These are phyloP conservation scores for Podila verticillata DNA, from an alignment of 192 early-diverging fungal genomes.

Conservation along the genomic window DNA sequence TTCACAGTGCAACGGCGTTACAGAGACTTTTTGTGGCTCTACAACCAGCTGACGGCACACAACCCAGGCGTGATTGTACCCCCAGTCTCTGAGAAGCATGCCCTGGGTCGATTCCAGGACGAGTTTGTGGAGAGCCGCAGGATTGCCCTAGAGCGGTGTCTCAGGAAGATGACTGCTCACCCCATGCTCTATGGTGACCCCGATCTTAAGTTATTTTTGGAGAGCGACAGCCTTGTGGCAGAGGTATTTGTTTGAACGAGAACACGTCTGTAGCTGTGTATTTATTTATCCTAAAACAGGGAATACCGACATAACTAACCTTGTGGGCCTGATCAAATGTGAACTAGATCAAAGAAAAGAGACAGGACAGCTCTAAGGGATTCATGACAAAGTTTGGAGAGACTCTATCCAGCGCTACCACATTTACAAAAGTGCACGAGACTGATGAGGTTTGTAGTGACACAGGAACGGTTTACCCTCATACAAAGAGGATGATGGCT, in stretches of 20 bases:
- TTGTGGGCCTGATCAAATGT: neutral
- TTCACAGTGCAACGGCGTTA: constrained; percentile 89
- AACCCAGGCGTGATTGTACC: constrained; percentile 93
- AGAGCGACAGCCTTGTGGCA: constrained; percentile 83
- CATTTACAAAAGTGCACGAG: constrained; percentile 76
- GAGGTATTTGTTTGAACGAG: too few species aligned
- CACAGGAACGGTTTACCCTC: neutral
- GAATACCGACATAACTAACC: too few species aligned
- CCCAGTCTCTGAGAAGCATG: constrained; percentile 94
- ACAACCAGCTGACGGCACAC: constrained; percentile 77
- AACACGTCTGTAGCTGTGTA: too few species aligned
- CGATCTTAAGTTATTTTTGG: constrained; percentile 87
- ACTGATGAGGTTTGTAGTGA: constrained; percentile 63
- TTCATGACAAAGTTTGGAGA: constrained; percentile 79
- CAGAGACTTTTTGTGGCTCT: constrained; percentile 95
- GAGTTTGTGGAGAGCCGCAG: constrained; percentile 94
- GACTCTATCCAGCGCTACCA: constrained; percentile 66
- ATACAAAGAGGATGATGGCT: neutral
- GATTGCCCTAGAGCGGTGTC: constrained; percentile 83
- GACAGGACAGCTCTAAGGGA: constrained; percentile 56
- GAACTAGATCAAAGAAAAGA: constrained; percentile 61
- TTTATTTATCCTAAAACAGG: too few species aligned
- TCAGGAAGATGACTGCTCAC: constrained; percentile 83
- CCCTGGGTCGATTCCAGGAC: constrained; percentile 90
- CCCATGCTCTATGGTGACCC: constrained; percentile 84